A percentile compares a stretch with the other conserved stretches of the same genome.
Evolutionary conservation across 768 basidiomycete genomes (phyloP).

Genomic region (Trametopsis cervina): DNA sequence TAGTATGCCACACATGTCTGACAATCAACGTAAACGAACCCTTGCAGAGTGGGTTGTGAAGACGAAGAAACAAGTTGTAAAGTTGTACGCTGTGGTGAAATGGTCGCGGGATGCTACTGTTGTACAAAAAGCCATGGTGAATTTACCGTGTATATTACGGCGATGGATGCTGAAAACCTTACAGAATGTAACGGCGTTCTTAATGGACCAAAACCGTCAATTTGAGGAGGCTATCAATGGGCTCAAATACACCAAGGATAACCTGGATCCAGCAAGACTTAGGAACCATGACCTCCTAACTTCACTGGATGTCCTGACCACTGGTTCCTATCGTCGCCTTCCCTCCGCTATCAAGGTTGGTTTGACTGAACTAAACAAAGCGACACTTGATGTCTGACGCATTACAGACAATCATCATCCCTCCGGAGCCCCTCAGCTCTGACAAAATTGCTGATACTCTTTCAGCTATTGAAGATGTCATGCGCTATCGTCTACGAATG

Average conservation of each 20-base stretch:
- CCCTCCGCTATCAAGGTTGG: constrained; percentile 74
- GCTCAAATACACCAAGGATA: constrained; percentile 59
- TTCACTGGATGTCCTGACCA: constrained; percentile 82
- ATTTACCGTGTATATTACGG: constrained; percentile 4
- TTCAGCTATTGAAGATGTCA: constrained; percentile 64
- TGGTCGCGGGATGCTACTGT: constrained; percentile 83
- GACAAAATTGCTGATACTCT: constrained; percentile 59
- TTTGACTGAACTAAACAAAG: constrained; percentile 3
- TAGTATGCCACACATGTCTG: constrained; percentile 74
- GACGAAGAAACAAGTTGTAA: constrained; percentile 84
- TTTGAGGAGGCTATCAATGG: constrained; percentile 64
- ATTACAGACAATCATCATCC: constrained; percentile 60
- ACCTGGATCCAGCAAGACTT: constrained; percentile 72
- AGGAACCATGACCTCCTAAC: constrained; percentile 93
- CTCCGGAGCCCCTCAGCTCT: constrained; percentile 60
- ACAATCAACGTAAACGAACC: constrained; percentile 68
- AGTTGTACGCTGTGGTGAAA: constrained; percentile 78
- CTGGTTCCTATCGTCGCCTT: constrained; percentile 79
- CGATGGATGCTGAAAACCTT: not conserved
- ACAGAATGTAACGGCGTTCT: constrained; percentile 83
- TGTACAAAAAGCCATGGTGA: constrained; percentile 83
- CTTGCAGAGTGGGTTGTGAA: constrained; percentile 89
- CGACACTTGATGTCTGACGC: not conserved
- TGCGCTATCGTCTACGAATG: constrained; percentile 74
- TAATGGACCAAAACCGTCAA: constrained; percentile 79